phyloP scores from a whole-genome alignment of 495 filamentous ascomycete species.

The Clavariopsis aquatica region DNA sequence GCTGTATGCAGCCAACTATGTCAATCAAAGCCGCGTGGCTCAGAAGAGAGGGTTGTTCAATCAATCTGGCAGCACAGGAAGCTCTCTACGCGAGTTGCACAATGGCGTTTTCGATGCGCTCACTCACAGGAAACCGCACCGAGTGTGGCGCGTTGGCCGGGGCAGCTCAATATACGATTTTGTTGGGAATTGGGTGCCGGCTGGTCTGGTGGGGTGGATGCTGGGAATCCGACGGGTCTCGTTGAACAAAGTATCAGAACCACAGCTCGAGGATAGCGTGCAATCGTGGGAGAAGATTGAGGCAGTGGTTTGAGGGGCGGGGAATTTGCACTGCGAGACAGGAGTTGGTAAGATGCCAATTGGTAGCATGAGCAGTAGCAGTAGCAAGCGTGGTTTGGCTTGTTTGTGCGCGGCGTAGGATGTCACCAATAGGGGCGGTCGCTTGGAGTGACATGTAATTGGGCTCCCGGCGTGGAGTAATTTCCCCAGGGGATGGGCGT shows the following conservation, averaged over 20 bases:
- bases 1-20: conserved; percentile 53
- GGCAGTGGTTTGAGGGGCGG: conserved; percentile 23
- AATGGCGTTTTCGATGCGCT: conserved; percentile 84
- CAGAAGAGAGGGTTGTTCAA: conserved; percentile 49
- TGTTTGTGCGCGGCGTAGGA: no score
- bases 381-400: no score
- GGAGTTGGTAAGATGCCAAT: no score
- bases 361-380: no score
- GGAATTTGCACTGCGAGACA: no score
- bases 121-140: conserved; percentile 54
- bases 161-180: conserved; percentile 82
- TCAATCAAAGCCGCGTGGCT: conserved; percentile 50
- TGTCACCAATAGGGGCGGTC: no score
- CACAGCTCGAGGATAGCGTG: conserved; percentile 40
- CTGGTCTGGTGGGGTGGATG: conserved; percentile 82
- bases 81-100: conserved; percentile 72
- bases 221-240: conserved; percentile 66
- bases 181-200: conserved; percentile 81
- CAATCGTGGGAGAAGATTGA: conserved; percentile 46
- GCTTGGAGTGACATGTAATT: no score
- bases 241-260: conserved; percentile 32
- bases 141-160: conserved; percentile 72
- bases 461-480: no score
- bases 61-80: conserved; percentile 59
- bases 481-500: no score